Evolutionary conservation across 495 filamentous ascomycete genomes (phyloP).

Genomic region (Amphirosellinia nigrospora): DNA sequence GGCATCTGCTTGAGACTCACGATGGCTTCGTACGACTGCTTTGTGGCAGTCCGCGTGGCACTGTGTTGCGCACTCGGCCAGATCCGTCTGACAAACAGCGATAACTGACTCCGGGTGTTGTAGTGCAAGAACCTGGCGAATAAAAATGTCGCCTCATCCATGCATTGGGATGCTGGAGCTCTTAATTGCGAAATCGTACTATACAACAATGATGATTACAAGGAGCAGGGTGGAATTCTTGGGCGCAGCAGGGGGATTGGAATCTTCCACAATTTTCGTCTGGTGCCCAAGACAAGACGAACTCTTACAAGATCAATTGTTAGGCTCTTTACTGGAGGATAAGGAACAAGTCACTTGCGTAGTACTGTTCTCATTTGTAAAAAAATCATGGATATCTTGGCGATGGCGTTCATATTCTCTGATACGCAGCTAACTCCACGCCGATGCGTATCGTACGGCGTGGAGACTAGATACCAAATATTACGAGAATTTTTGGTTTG

Average conservation of each 20-base stretch:
- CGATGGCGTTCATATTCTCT: neutral
- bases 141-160: neutral
- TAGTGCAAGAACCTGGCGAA: neutral
- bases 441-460: too few species aligned
- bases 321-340: neutral
- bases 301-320: constrained; percentile 1
- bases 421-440: neutral
- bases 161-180: neutral
- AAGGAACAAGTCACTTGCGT: neutral
- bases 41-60: too few species aligned
- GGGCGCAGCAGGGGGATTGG: constrained; percentile 5
- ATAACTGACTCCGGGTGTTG: too few species aligned
- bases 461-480: neutral
- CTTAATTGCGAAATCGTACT: constrained; percentile 2
- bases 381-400: neutral
- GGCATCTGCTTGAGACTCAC: too few species aligned
- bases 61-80: too few species aligned
- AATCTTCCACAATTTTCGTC: neutral
- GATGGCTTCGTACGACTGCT: too few species aligned
- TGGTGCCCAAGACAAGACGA: neutral
- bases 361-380: neutral
- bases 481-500: neutral
- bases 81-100: too few species aligned
- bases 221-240: neutral
- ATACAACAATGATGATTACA: neutral